phyloP scores from a whole-genome alignment of 2,329 filamentous ascomycete species.

The Cladophialophora bantiana region DNA sequence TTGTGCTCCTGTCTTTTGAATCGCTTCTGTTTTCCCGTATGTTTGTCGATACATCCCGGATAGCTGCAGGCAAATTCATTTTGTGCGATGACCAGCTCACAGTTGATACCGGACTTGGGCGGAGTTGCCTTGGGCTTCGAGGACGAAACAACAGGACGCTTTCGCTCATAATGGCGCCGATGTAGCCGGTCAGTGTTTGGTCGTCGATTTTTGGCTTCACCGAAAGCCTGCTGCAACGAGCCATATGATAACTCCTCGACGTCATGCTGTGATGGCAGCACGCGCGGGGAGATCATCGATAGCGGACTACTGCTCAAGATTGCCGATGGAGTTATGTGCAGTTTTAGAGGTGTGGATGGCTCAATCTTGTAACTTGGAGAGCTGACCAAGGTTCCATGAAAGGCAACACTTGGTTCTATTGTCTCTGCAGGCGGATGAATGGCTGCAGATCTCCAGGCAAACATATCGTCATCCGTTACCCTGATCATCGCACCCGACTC shows the following conservation, averaged over 20 bases:
- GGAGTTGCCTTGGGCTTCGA: slow-evolving; percentile 27
- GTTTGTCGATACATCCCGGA: slow-evolving; percentile 47
- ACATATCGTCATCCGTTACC: slow-evolving; percentile 22
- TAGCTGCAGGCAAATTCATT: slow-evolving; percentile 49
- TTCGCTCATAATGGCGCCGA: slow-evolving; percentile 34
- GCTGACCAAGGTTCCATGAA: slow-evolving; percentile 33
- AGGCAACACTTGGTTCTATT: slow-evolving; percentile 38
- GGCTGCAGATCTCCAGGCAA: slow-evolving; percentile 23
- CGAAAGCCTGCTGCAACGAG: slow-evolving; percentile 22
- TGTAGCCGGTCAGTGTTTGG: slow-evolving; percentile 28
- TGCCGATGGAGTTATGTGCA: slow-evolving; percentile 26
- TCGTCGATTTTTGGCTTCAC: slow-evolving; percentile 18
- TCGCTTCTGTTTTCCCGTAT: slow-evolving; percentile 52
- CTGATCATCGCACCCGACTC: slow-evolving; percentile 8
- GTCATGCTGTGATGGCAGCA: slow-evolving; percentile 38
- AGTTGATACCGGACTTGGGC: slow-evolving; percentile 35
- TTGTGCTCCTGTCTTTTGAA: slow-evolving; percentile 60
- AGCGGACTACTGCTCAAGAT: slow-evolving; percentile 37
- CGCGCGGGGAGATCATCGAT: slow-evolving; percentile 30
- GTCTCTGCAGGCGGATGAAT: slow-evolving; percentile 36
- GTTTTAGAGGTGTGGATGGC: slow-evolving; percentile 36
- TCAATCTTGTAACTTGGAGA: slow-evolving; percentile 36
- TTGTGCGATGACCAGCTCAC: slow-evolving; percentile 36
- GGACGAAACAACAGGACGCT: slow-evolving; percentile 24
- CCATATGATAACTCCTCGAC: slow-evolving; percentile 32